Conservation (phyloP, 139 green algal species). For the Chlamydomonas incerta region DNA sequence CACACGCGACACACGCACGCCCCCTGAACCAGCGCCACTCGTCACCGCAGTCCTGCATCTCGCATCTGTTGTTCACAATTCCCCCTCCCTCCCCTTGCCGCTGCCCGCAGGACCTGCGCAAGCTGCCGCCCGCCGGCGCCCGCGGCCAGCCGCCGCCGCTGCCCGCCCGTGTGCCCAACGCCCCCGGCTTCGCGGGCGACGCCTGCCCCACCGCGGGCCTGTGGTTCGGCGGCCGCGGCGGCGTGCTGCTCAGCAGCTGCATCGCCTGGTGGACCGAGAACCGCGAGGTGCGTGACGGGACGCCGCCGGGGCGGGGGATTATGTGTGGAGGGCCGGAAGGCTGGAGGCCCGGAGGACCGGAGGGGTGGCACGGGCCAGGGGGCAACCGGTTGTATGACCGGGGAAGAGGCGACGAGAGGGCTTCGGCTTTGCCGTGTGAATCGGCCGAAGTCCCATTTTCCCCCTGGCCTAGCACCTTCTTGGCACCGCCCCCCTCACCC, state of each 20-base stretch:
- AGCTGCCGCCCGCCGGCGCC: background rate
- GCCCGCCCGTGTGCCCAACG: conserved; percentile 34
- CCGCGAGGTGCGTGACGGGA: background rate
- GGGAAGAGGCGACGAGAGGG: too few species aligned
- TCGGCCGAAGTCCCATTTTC: too few species aligned
- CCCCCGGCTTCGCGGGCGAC: conserved; percentile 38
- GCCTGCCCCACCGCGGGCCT: conserved; percentile 50
- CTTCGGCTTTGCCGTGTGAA: too few species aligned
- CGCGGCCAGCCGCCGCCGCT: background rate
- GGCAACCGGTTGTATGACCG: too few species aligned
- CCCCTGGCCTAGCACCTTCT: too few species aligned
- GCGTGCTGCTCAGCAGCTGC: conserved; percentile 37
- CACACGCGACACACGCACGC: too few species aligned
- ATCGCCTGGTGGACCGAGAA: conserved; percentile 53
- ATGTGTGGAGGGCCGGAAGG: background rate
- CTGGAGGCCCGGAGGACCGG: too few species aligned
- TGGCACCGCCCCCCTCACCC: too few species aligned
- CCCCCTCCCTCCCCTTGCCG: background rate
- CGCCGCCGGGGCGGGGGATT: background rate
- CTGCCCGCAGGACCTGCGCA: conserved; percentile 17
- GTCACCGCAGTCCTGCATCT: too few species aligned
- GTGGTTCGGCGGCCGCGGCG: background rate
- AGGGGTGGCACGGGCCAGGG: too few species aligned
- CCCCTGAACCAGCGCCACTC: too few species aligned
- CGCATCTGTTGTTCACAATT: too few species aligned